Evolutionary conservation across 2,329 filamentous ascomycete genomes (phyloP).

Genomic region (Colletotrichum sp.): DNA sequence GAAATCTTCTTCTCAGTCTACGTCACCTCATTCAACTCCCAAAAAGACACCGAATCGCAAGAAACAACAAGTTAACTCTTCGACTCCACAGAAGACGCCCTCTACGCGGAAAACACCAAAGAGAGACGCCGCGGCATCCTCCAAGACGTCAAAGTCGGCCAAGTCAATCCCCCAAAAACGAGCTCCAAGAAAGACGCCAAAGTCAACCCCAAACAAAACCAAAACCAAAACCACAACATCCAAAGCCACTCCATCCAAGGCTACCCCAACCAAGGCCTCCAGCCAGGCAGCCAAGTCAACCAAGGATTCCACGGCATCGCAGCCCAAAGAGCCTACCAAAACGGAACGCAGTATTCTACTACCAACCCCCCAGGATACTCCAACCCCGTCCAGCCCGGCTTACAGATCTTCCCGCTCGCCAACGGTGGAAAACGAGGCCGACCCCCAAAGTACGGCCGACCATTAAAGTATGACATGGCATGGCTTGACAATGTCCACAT

Average conservation of each 20-base stretch:
- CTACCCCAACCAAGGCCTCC: neutral
- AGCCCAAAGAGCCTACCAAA: neutral
- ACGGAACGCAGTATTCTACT: neutral
- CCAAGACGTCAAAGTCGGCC: neutral
- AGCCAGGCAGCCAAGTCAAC: neutral
- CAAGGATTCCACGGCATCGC: neutral
- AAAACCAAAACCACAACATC: neutral
- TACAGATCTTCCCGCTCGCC: neutral
- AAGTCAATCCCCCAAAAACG: neutral
- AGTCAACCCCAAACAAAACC: neutral
- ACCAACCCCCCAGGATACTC: neutral
- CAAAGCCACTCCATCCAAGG: neutral
- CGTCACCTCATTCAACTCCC: conserved; percentile 5
- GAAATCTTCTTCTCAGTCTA: conserved; percentile 1
- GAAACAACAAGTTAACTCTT: conserved; percentile 15
- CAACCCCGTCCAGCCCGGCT: neutral
- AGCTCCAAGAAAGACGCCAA: neutral
- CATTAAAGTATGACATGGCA: neutral
- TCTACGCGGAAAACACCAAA: neutral
- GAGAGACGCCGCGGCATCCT: neutral
- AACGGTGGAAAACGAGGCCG: neutral
- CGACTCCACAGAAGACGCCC: conserved; percentile 10
- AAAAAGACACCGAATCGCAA: neutral
- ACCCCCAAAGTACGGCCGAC: neutral
- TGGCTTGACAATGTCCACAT: conserved; percentile 1